Evolutionary conservation across 345 rosid genomes (phyloP).

Genomic region (Acer negundo): DNA sequence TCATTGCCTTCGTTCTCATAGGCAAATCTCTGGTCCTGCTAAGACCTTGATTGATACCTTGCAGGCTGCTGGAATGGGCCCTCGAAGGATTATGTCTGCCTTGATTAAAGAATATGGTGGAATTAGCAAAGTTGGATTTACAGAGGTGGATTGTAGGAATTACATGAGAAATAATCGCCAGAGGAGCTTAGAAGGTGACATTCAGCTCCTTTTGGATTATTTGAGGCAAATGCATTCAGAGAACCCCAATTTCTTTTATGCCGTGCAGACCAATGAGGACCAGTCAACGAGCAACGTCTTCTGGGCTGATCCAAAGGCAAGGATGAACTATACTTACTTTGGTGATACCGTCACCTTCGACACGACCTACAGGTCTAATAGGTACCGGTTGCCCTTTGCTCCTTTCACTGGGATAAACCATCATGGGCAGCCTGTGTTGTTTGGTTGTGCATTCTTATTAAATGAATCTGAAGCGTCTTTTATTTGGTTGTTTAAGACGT

Average conservation of each 20-base stretch:
- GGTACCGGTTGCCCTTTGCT: slow-evolving; percentile 54
- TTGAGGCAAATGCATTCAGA: slow-evolving; percentile 47
- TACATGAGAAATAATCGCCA: slow-evolving; percentile 48
- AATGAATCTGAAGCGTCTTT: slow-evolving; percentile 51
- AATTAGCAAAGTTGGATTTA: slow-evolving; percentile 49
- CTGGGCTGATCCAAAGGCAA: slow-evolving; percentile 56
- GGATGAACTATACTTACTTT: slow-evolving; percentile 45
- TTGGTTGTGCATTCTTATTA: slow-evolving; percentile 51
- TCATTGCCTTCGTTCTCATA: slow-evolving; percentile 46
- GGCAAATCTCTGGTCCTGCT: slow-evolving; percentile 49
- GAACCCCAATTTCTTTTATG: slow-evolving; percentile 50
- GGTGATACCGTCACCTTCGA: slow-evolving; percentile 54
- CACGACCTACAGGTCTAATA: slow-evolving; percentile 45
- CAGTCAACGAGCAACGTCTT: slow-evolving; percentile 37
- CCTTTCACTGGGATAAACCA: slow-evolving; percentile 59
- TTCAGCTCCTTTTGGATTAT: slow-evolving; percentile 48
- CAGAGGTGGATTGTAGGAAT: slow-evolving; percentile 52
- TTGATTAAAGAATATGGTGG: slow-evolving; percentile 48
- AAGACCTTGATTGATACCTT: slow-evolving; percentile 49
- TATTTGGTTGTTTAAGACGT: slow-evolving; percentile 50
- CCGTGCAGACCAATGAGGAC: slow-evolving; percentile 42
- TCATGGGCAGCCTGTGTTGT: slow-evolving; percentile 58
- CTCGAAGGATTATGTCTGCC: slow-evolving; percentile 50
- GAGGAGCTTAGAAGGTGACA: slow-evolving; percentile 44
- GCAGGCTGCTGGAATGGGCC: slow-evolving; percentile 54